These are phyloP conservation scores for Colletotrichum musae DNA, from an alignment of 2,329 filamentous ascomycete species.

Conservation along the genomic window DNA sequence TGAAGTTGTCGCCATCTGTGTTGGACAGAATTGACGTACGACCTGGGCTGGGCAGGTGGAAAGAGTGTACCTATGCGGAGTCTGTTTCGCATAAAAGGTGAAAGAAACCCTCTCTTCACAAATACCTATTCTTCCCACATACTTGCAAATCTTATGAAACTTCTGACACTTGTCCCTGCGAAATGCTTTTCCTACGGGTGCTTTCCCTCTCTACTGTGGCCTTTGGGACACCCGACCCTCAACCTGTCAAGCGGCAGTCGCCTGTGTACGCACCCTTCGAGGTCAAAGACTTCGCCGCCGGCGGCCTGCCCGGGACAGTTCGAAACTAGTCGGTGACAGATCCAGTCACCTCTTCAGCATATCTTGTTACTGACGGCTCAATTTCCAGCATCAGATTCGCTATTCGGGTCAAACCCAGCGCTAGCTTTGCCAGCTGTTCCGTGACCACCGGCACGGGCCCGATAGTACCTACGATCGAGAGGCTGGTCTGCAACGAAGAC, in stretches of 20 bases:
- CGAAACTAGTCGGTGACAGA: slow-evolving; percentile 24
- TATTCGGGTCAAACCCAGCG: slow-evolving; percentile 24
- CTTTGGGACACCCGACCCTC: slow-evolving; percentile 2
- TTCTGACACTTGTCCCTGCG: background rate
- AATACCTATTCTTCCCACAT: no score
- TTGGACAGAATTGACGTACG: background rate
- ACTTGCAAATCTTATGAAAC: no score
- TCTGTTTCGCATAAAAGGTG: no score
- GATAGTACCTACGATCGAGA: slow-evolving; percentile 29
- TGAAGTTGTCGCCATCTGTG: background rate
- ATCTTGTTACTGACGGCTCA: background rate
- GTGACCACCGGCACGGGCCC: slow-evolving; percentile 23
- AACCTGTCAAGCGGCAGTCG: background rate
- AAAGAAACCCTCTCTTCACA: no score
- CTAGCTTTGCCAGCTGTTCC: slow-evolving; percentile 36
- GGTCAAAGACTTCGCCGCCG: slow-evolving; percentile 26
- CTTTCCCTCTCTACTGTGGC: slow-evolving; percentile 11
- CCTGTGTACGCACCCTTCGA: slow-evolving; percentile 15
- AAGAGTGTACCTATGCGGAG: no score
- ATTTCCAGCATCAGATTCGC: background rate
- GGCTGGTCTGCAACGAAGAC: slow-evolving; percentile 9
- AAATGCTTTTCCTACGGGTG: slow-evolving; percentile 14
- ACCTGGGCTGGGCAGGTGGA: no score
- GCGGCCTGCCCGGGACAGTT: slow-evolving; percentile 8
- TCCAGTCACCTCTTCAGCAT: no score